Conservation (phyloP, 768 basidiomycete genomes). For the Russula olivacea region DNA sequence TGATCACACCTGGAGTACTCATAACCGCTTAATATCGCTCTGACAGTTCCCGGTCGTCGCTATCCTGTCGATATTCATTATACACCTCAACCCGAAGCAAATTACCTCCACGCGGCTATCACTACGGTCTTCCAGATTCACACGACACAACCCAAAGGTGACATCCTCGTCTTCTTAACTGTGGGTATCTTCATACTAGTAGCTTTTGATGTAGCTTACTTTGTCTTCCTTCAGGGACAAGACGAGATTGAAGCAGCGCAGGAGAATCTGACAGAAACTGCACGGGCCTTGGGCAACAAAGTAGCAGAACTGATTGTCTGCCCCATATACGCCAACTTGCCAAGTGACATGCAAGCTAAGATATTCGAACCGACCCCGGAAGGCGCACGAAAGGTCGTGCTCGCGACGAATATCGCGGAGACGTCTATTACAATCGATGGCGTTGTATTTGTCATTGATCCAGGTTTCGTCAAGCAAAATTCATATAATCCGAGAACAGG, state of each 20-base stretch:
- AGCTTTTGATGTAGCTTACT: constrained; percentile 5
- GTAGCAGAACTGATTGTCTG: constrained; percentile 91
- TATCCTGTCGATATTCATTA: constrained; percentile 99
- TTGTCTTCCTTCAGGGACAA: constrained; percentile 62
- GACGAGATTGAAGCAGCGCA: constrained; percentile 98
- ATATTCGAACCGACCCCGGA: constrained; percentile 99
- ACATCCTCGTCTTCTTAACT: constrained; percentile 96
- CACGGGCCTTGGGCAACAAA: constrained; percentile 92
- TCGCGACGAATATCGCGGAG: constrained; percentile 99
- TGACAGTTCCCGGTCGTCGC: constrained; percentile 86
- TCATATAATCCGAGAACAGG: constrained; percentile 97
- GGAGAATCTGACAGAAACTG: constrained; percentile 93
- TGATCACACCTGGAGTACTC: neutral
- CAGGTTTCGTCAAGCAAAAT: constrained; percentile 99
- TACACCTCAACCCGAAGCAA: constrained; percentile 98
- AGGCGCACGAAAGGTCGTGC: constrained; percentile 92
- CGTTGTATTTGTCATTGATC: constrained; percentile 98
- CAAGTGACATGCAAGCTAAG: constrained; percentile 98
- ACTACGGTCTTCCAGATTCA: constrained; percentile 99
- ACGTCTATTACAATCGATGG: constrained; percentile 99
- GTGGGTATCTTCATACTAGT: constrained; percentile 39
- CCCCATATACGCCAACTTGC: constrained; percentile 98
- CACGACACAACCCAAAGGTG: constrained; percentile 95
- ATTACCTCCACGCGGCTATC: constrained; percentile 97
- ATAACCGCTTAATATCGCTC: neutral